These are phyloP conservation scores for Russula virescens DNA, from an alignment of 768 basidiomycete genomes.

Conservation along the genomic window DNA sequence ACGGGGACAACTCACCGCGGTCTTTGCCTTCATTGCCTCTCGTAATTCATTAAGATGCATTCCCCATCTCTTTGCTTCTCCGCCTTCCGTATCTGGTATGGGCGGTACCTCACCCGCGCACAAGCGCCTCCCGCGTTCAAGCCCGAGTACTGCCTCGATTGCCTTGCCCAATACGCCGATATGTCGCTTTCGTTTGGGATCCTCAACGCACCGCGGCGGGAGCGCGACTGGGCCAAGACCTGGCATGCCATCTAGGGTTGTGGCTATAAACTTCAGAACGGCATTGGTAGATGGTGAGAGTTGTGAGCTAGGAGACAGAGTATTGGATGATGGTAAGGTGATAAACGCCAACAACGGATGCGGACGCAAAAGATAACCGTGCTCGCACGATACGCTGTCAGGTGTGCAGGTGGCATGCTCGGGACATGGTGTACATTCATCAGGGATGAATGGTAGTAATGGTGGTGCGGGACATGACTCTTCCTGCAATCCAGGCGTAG, in stretches of 20 bases:
- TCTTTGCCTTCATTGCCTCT: constrained; percentile 51
- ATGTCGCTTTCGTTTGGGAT: constrained; percentile 65
- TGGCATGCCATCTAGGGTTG: constrained; percentile 58
- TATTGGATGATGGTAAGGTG: constrained; percentile 40
- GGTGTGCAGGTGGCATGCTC: constrained; percentile 57
- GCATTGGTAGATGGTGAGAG: constrained; percentile 35
- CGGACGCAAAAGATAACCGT: constrained; percentile 58
- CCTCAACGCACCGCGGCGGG: constrained; percentile 70
- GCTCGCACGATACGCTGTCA: constrained; percentile 56
- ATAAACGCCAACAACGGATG: constrained; percentile 37
- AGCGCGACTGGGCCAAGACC: constrained; percentile 72
- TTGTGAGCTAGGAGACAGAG: constrained; percentile 31
- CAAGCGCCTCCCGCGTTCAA: constrained; percentile 57
- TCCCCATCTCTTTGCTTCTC: constrained; percentile 77
- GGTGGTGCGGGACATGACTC: constrained; percentile 47
- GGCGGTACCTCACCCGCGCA: constrained; percentile 48
- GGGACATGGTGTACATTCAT: constrained; percentile 59
- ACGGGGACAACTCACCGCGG: constrained; percentile 38
- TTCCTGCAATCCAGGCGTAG: constrained; percentile 20
- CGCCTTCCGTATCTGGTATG: constrained; percentile 45
- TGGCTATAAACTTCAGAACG: constrained; percentile 22
- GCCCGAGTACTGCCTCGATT: constrained; percentile 57
- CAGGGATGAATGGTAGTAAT: constrained; percentile 51
- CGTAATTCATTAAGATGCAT: constrained; percentile 53
- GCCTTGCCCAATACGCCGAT: constrained; percentile 72